Conservation (phyloP, 2,329 filamentous ascomycete species). For the Cladorrhinum sp. region DNA sequence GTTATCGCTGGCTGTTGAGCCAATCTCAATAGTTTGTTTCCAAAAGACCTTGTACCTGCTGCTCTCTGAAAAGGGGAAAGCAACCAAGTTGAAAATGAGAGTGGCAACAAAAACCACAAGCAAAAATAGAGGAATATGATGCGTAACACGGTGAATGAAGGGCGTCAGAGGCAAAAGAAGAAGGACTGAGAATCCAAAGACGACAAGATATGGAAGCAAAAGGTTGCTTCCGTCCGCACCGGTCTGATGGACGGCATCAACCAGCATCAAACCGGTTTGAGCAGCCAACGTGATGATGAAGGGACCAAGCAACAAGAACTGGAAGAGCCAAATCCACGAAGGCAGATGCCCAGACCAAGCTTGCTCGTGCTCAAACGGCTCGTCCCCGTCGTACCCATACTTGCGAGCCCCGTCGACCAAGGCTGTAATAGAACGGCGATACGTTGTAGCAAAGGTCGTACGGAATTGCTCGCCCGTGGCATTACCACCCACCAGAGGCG, state of each 20-base stretch:
- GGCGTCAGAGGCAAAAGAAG: constrained; percentile 74
- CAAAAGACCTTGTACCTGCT: constrained; percentile 87
- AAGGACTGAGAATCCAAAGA: constrained; percentile 66
- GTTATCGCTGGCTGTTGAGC: constrained; percentile 66
- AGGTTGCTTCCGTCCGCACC: constrained; percentile 76
- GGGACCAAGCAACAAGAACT: constrained; percentile 77
- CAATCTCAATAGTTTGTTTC: constrained; percentile 75
- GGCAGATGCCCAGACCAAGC: constrained; percentile 78
- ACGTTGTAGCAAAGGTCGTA: constrained; percentile 55
- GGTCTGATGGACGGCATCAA: constrained; percentile 73
- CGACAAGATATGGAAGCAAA: constrained; percentile 67
- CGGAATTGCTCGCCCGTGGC: constrained; percentile 34
- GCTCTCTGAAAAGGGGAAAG: constrained; percentile 81
- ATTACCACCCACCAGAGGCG: constrained; percentile 43
- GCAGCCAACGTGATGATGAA: constrained; percentile 74
- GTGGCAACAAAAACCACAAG: constrained; percentile 71
- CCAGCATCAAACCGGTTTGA: constrained; percentile 71
- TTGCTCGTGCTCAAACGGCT: constrained; percentile 70
- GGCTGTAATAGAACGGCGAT: constrained; percentile 47
- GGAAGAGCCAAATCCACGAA: constrained; percentile 81
- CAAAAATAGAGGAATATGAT: constrained; percentile 76
- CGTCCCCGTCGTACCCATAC: constrained; percentile 26
- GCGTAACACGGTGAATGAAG: constrained; percentile 81
- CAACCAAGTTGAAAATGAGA: constrained; percentile 78
- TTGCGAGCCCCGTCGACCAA: constrained; percentile 27